Base-by-base conservation (phyloP, 2,329 filamentous ascomycete species). In the Apiospora kogelbergensis region DNA sequence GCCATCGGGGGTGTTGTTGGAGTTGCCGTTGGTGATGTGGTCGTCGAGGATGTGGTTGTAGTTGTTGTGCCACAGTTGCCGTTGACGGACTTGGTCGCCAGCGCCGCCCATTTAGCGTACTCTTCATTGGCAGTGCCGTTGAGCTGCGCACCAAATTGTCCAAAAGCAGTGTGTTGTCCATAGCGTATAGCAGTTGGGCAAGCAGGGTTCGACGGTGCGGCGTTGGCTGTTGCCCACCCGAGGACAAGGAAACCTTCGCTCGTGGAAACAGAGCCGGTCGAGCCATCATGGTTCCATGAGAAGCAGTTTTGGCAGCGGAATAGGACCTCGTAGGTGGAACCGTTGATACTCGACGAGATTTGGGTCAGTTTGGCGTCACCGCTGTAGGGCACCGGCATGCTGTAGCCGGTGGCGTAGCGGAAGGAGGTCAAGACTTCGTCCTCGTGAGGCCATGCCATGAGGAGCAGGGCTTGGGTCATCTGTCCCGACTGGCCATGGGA, bases 261-360 rank as follows among this genome's bases (percentile, higher is more conserved):
- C 15, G 86, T 88, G 3, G 80, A 78, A 1, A 84, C 81, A 10
- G 78, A 80, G 1, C 81, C 81, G 1, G 76, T 79, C 53, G 80
- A 79, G 20, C 84, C 84, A n/a, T 84, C 80, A 37, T 88, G 81
- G 72, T 86, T 79, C 84, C 87, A 89, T 1, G 82, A 76, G 66
- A 88, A 83, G 76, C 88, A 90, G 71, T 83, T 84, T 72, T 89
- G 77, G 78, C 90, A 93, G 65, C 88, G 84, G 80, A 91, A 93
- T 33, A 91, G 84, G 65, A 91, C 75, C 68, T 87, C 86, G 76
- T 88, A 93, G 70, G 85, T 81, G 26, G 85, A 88, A 17, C 82
- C 83, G 70, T 85, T 90, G 69, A 91, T 81, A 33, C 81, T 84
- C 11, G 86, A 85, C 17, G 85, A 87, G 70, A 92, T 86, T 73